Conservation (phyloP, 441 rosid species). For the Jatropha podagrica region DNA sequence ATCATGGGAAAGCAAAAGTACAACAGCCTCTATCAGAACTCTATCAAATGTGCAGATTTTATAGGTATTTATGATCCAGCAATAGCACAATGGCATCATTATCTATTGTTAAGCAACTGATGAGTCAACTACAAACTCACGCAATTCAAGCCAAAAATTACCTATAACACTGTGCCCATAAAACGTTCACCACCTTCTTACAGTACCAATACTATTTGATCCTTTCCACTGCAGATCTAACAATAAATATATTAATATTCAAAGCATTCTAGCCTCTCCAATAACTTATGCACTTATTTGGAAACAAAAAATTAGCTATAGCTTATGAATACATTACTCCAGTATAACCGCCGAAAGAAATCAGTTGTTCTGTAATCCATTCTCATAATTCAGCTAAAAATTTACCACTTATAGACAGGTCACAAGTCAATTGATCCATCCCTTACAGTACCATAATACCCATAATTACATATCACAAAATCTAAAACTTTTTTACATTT, state of each 20-base stretch:
- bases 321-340: conserved; percentile 8
- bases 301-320: not conserved
- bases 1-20: not conserved
- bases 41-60: not conserved
- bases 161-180: not conserved
- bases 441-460: not conserved
- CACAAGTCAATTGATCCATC: not conserved
- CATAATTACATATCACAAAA: not conserved
- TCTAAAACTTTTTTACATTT: not conserved
- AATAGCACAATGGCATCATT: not conserved
- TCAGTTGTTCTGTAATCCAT: not conserved
- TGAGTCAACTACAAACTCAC: not conserved
- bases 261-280: conserved; percentile 1
- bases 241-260: not conserved
- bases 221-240: not conserved
- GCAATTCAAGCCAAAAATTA: not conserved
- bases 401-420: not conserved
- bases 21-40: not conserved
- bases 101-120: not conserved
- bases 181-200: not conserved
- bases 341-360: not conserved
- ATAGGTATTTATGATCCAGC: not conserved
- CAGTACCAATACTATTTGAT: not conserved
- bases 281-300: not conserved
- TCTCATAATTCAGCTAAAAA: not conserved